phyloP scores from a whole-genome alignment of 108 stramenopile species.

The Cyclostephanos tholiformis region DNA sequence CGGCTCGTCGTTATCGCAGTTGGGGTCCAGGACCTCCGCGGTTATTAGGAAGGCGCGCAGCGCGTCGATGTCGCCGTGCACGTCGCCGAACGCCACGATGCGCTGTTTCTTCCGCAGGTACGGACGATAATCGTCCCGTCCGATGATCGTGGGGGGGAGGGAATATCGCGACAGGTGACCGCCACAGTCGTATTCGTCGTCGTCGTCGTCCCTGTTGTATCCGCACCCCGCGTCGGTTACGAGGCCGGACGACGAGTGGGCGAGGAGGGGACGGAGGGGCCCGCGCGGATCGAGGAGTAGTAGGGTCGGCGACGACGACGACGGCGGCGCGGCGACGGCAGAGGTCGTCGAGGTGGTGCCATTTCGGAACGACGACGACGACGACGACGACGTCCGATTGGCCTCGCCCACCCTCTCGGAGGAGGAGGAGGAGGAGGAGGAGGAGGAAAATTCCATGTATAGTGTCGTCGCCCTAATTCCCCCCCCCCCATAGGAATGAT shows the following conservation, averaged over 20 bases:
- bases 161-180: constrained; percentile 30
- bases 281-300: constrained; percentile 19
- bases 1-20: constrained; percentile 7
- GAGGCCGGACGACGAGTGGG: neutral
- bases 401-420: no score
- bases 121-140: constrained; percentile 44
- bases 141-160: constrained; percentile 29
- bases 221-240: no score
- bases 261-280: constrained; percentile 33
- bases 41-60: constrained; percentile 49
- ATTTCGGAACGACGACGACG: no score
- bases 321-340: no score
- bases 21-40: constrained; percentile 43
- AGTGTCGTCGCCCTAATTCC: no score
- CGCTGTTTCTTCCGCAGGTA: constrained; percentile 46
- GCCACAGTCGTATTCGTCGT: constrained; percentile 13
- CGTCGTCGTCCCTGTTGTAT: no score
- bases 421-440: no score
- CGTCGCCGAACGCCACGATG: constrained; percentile 77
- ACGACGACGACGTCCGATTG: no score
- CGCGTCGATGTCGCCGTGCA: constrained; percentile 74
- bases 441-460: no score
- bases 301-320: no score
- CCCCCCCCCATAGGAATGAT: no score
- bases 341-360: no score